Conservation (phyloP, 495 filamentous ascomycete species). For the Penicillium cataractarum region DNA sequence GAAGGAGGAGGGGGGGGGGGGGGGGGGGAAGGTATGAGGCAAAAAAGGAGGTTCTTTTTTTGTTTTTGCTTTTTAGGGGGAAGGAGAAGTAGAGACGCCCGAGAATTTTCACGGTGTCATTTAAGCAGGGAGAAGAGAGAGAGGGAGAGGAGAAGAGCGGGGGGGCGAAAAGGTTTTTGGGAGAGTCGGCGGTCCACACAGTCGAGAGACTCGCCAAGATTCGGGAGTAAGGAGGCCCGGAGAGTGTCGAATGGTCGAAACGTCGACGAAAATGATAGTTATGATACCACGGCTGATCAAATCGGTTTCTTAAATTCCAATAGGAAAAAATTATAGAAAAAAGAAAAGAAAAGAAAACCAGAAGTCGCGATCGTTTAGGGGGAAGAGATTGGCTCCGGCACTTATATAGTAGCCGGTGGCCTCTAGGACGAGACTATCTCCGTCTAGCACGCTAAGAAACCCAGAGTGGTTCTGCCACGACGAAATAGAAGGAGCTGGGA, state of each 20-base stretch:
- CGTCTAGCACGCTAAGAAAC: neutral
- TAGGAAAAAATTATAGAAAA: neutral
- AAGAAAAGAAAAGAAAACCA: neutral
- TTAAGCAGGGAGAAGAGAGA: neutral
- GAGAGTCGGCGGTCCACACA: slow-evolving; percentile 20
- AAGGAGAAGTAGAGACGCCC: neutral
- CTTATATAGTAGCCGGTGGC: neutral
- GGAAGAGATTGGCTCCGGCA: slow-evolving; percentile 1
- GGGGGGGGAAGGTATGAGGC: slow-evolving; percentile 10
- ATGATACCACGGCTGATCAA: neutral
- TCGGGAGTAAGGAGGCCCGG: slow-evolving; percentile 26
- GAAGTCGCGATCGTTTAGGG: neutral
- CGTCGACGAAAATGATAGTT: neutral
- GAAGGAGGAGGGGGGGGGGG: slow-evolving; percentile 18
- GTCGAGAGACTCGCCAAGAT: slow-evolving; percentile 25
- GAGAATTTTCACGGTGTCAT: slow-evolving; percentile 4
- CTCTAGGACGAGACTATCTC: neutral
- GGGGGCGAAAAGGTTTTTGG: slow-evolving; percentile 22
- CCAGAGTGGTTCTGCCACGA: neutral
- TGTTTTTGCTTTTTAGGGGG: slow-evolving; percentile 1
- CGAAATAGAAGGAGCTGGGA: neutral
- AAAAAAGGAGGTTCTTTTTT: neutral
- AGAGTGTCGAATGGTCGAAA: neutral
- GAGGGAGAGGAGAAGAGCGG: neutral
- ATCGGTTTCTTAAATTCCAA: neutral